Conservation (phyloP, 257 asterid species). For the Parsonsia alboflavescens region DNA sequence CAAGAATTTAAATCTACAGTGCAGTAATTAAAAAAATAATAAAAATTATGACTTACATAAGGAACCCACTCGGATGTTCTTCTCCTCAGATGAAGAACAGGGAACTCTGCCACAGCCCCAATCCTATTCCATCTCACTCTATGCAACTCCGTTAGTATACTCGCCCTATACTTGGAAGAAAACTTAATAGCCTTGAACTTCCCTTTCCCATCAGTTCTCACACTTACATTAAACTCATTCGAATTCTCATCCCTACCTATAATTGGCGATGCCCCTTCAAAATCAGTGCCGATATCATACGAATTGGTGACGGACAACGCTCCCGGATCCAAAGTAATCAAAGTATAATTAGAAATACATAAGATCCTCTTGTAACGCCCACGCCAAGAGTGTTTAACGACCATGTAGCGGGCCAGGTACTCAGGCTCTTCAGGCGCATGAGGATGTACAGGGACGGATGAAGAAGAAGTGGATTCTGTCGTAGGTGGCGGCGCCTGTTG, state of each 20-base stretch:
- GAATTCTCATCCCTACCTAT: slow-evolving; percentile 76
- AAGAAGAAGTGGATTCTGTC: slow-evolving; percentile 33
- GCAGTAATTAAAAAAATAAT: not conserved
- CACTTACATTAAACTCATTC: slow-evolving; percentile 71
- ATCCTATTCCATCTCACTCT: slow-evolving; percentile 75
- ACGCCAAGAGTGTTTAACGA: slow-evolving; percentile 94
- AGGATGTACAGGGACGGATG: slow-evolving; percentile 36
- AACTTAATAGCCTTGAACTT: slow-evolving; percentile 78
- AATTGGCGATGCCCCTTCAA: slow-evolving; percentile 84
- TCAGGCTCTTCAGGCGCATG: slow-evolving; percentile 65
- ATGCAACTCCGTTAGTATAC: slow-evolving; percentile 89
- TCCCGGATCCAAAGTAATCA: slow-evolving; percentile 76
- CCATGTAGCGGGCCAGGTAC: slow-evolving; percentile 80
- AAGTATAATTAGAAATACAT: slow-evolving; percentile 58
- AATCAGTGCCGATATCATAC: slow-evolving; percentile 74
- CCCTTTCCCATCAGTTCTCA: slow-evolving; percentile 93
- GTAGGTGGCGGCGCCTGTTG: slow-evolving; percentile 26
- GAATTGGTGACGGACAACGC: slow-evolving; percentile 79
- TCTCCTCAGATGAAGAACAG: slow-evolving; percentile 76
- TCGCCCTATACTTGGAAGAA: slow-evolving; percentile 72
- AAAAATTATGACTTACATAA: slow-evolving; percentile 47
- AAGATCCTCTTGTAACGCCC: slow-evolving; percentile 92
- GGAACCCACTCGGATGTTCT: slow-evolving; percentile 83
- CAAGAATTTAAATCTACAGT: not conserved
- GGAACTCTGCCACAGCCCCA: slow-evolving; percentile 64